Percentiles rank a stretch among this genome's conserved stretches.
Evolutionary conservation across 805 yeast genomes (phyloP).

Genomic region (Suhomyces sp.): DNA sequence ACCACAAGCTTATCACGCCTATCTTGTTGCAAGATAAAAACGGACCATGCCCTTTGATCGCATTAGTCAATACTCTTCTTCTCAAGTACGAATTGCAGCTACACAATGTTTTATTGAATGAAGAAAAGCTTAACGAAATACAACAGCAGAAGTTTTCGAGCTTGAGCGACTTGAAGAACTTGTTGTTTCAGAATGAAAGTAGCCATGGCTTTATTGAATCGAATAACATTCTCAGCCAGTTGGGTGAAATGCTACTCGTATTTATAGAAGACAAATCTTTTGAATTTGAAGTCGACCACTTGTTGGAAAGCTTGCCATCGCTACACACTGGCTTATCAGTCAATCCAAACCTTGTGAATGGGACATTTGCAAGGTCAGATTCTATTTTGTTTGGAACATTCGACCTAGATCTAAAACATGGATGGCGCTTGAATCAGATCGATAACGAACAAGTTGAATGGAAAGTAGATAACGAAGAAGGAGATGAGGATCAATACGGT

Average conservation of each 20-base stretch:
- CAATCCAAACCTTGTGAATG: slow-evolving; percentile 57
- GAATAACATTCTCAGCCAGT: slow-evolving; percentile 42
- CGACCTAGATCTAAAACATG: slow-evolving; percentile 68
- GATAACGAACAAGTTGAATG: slow-evolving; percentile 14
- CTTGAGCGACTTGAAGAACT: slow-evolving; percentile 16
- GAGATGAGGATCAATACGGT: slow-evolving; percentile 12
- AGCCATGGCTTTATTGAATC: slow-evolving; percentile 20
- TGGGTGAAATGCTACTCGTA: slow-evolving; percentile 46
- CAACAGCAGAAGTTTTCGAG: slow-evolving; percentile 11
- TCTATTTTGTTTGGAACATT: slow-evolving; percentile 56
- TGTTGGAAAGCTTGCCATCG: slow-evolving; percentile 57
- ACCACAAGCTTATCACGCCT: slow-evolving; percentile 41
- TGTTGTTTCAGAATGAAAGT: slow-evolving; percentile 11
- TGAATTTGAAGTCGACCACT: slow-evolving; percentile 33
- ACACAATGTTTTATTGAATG: slow-evolving; percentile 10
- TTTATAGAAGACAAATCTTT: slow-evolving; percentile 19
- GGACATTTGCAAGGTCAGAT: slow-evolving; percentile 51
- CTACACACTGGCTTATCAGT: slow-evolving; percentile 70
- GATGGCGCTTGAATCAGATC: slow-evolving; percentile 66
- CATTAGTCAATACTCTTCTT: slow-evolving; percentile 68
- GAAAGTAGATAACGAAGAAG: slow-evolving; percentile 4
- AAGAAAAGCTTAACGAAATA: background rate
- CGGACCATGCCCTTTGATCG: slow-evolving; percentile 87
- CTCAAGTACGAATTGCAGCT: slow-evolving; percentile 41
- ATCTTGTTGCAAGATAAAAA: slow-evolving; percentile 74